Percentiles rank a stretch among this genome's conserved stretches.
phyloP scores from a whole-genome alignment of 2,329 filamentous ascomycete species.

The Fusarium dimerum region DNA sequence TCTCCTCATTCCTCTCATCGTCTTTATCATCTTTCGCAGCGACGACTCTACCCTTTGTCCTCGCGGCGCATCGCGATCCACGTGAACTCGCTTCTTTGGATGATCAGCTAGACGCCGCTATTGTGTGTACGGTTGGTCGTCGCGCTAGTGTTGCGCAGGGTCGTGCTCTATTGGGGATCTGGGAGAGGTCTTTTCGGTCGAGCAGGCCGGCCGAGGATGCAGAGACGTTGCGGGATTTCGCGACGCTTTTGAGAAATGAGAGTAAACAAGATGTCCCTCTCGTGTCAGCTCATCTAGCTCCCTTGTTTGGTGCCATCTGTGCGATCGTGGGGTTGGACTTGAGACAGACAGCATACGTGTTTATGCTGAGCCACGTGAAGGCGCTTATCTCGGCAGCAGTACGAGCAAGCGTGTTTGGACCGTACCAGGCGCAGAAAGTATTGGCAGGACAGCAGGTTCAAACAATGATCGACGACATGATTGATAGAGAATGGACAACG shows the following conservation, averaged over 20 bases:
- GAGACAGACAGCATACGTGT: constrained; percentile 70
- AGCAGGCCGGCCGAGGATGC: constrained; percentile 34
- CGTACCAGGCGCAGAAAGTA: constrained; percentile 76
- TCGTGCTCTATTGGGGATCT: constrained; percentile 71
- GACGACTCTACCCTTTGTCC: constrained; percentile 73
- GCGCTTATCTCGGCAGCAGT: constrained; percentile 77
- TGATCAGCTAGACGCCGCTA: constrained; percentile 74
- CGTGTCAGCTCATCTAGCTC: constrained; percentile 67
- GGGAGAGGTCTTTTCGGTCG: constrained; percentile 68
- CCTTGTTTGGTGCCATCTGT: constrained; percentile 69
- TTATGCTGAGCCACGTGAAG: constrained; percentile 75
- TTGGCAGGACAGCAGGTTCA: constrained; percentile 64
- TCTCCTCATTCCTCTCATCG: constrained; percentile 67
- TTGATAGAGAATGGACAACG: constrained; percentile 61
- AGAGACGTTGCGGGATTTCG: constrained; percentile 38
- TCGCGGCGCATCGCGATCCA: constrained; percentile 64
- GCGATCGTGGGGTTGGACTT: constrained; percentile 60
- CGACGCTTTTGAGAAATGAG: constrained; percentile 35
- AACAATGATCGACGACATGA: constrained; percentile 55
- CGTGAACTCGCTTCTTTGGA: constrained; percentile 58
- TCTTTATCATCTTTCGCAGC: constrained; percentile 72
- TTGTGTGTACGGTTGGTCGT: constrained; percentile 76
- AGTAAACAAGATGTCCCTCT: constrained; percentile 38
- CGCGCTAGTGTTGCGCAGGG: constrained; percentile 77
- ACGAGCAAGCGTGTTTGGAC: constrained; percentile 74